Conservation (phyloP, 2,329 filamentous ascomycete species). For the Penicillium expansum region DNA sequence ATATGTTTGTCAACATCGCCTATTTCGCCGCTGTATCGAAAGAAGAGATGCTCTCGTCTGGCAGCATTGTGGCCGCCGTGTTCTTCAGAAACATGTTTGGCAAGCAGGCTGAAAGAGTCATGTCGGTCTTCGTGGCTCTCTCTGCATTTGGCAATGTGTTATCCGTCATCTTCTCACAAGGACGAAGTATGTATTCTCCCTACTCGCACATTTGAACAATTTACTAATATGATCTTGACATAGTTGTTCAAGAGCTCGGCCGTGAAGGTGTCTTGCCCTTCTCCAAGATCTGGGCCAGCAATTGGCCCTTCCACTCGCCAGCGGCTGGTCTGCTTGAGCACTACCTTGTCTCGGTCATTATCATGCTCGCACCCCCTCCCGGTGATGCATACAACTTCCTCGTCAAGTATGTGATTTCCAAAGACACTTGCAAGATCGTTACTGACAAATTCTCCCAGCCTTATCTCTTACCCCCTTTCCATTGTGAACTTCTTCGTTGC, state of each 20-base stretch:
- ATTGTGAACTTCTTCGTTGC: slow-evolving; percentile 54
- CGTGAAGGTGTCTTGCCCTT: slow-evolving; percentile 68
- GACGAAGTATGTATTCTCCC: slow-evolving; percentile 33
- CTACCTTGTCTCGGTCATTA: slow-evolving; percentile 63
- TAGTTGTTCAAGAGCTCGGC: slow-evolving; percentile 57
- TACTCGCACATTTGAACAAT: not conserved
- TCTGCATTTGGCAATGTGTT: slow-evolving; percentile 62
- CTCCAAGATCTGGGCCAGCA: slow-evolving; percentile 66
- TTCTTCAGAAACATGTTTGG: slow-evolving; percentile 64
- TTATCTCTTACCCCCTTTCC: slow-evolving; percentile 43
- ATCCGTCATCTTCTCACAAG: slow-evolving; percentile 53
- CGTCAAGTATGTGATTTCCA: slow-evolving; percentile 35
- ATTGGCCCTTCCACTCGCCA: slow-evolving; percentile 65
- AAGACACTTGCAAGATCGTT: not conserved
- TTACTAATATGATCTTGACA: slow-evolving; percentile 5
- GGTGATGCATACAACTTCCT: slow-evolving; percentile 67
- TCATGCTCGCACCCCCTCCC: slow-evolving; percentile 64
- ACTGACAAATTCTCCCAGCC: slow-evolving; percentile 18
- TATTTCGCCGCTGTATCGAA: slow-evolving; percentile 60
- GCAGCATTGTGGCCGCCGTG: slow-evolving; percentile 54
- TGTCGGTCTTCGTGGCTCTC: slow-evolving; percentile 61
- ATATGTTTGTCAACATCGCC: slow-evolving; percentile 58
- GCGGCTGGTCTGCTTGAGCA: slow-evolving; percentile 60
- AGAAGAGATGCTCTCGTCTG: slow-evolving; percentile 54
- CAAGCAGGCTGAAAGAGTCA: slow-evolving; percentile 51